These are phyloP conservation scores for Coccomyxa sp. DNA, from an alignment of 139 green algal genomes.

Conservation along the genomic window DNA sequence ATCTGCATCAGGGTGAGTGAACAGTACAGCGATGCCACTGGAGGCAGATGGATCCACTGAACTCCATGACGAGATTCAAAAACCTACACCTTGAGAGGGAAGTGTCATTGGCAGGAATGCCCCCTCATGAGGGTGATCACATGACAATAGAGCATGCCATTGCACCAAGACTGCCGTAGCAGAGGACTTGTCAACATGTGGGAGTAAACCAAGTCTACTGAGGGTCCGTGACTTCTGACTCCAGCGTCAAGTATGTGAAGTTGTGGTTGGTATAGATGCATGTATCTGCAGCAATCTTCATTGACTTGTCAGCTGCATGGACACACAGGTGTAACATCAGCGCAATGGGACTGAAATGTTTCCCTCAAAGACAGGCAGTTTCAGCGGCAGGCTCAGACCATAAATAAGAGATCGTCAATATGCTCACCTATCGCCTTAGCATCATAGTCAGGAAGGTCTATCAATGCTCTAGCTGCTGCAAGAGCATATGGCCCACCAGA, in stretches of 20 bases:
- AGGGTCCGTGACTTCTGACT: background rate
- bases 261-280: slow-evolving; percentile 96
- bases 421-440: slow-evolving; percentile 45
- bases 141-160: too few species aligned
- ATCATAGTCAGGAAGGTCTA: slow-evolving; percentile 64
- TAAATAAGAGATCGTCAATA: background rate
- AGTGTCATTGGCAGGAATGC: too few species aligned
- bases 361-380: background rate
- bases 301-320: slow-evolving; percentile 61
- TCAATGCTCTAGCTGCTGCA: slow-evolving; percentile 71
- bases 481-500: slow-evolving; percentile 71
- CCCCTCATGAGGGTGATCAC: too few species aligned
- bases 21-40: too few species aligned
- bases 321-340: background rate
- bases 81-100: too few species aligned
- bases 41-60: too few species aligned
- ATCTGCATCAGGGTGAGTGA: too few species aligned
- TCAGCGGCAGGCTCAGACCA: background rate
- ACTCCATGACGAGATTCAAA: too few species aligned
- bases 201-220: background rate
- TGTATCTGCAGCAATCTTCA: slow-evolving; percentile 85
- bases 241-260: slow-evolving; percentile 50
- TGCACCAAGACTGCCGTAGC: too few species aligned
- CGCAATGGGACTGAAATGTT: background rate
- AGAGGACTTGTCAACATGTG: too few species aligned